A percentile compares a stretch with the other conserved stretches of the same genome.
phyloP scores from a whole-genome alignment of 805 yeast species.

The Pichia rugopelliculosa region DNA sequence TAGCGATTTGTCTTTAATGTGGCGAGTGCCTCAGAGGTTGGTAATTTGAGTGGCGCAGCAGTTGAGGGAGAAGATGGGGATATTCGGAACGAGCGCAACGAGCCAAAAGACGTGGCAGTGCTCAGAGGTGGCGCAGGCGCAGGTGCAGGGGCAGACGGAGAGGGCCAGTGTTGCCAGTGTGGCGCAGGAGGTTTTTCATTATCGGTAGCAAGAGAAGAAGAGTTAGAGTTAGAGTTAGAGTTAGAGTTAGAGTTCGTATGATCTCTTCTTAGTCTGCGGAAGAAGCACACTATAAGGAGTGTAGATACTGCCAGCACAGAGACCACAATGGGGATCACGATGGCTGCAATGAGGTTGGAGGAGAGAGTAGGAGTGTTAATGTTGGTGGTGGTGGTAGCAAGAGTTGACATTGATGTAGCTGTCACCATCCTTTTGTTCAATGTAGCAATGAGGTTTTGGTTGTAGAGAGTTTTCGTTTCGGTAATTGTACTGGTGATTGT shows the following conservation, averaged over 20 bases:
- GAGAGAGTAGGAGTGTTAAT: background rate
- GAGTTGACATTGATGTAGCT: background rate
- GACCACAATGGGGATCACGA: conserved; percentile 1
- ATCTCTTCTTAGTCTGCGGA: background rate
- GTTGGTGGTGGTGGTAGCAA: background rate
- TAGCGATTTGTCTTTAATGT: background rate
- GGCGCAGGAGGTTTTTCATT: background rate
- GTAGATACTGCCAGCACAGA: background rate
- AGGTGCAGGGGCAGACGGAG: too few relatives aligned
- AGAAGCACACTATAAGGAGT: background rate
- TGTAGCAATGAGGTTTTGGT: background rate
- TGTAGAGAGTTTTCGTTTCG: background rate
- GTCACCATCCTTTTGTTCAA: background rate
- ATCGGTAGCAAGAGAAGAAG: background rate
- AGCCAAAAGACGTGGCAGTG: background rate
- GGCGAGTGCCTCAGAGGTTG: background rate
- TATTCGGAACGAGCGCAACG: background rate
- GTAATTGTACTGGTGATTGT: conserved; percentile 5
- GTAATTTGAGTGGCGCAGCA: background rate
- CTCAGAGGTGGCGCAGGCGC: background rate
- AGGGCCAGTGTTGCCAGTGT: too few relatives aligned
- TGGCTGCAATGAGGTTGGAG: conserved; percentile 13
- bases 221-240: too few relatives aligned
- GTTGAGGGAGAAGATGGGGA: background rate
- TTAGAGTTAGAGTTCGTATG: background rate